Evolutionary conservation across 768 basidiomycete species (phyloP), one percentile per base, ranked within the genome.

Genomic region (Trametopsis cervina): DNA sequence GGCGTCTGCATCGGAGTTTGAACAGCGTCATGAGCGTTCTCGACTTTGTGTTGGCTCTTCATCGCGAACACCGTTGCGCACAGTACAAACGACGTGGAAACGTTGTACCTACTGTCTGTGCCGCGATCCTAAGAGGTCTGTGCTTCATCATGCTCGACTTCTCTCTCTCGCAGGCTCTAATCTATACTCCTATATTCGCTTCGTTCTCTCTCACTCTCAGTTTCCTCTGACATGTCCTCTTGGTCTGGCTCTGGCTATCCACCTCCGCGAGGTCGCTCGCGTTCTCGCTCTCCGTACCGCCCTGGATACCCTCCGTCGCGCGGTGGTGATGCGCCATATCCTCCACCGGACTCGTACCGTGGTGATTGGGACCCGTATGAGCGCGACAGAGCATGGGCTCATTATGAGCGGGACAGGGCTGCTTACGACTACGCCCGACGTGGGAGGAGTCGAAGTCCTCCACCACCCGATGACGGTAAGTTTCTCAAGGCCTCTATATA

Each of bases 111-210:
- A 58, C 59, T 57, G 52, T 60, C 29, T 42, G 71, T 72, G 67
- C 70, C 69, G 72, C 69, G 70, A 66, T 67, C 72, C 57, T 75
- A 81, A 84, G 85, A 90, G 87, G 87, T 90, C 87, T 86, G 87
- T 90, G 77, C 82, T 82, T 58, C 81, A 78, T 81, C 79, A 88
- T 89, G 86, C 85, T 81, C 84, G 82, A 78, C 83, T 79, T 77
- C 79, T 72, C 72, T 74, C 77, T 73, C 70, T 74, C 66, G 60
- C 76, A 77, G 80, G 73, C 80, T 79, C 80, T 83, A 71, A 74
- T 73, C 75, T 74, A 65, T 77, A 72, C 70, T 75, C 66, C 67
- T 65, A 64, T 68, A 60, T 73, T 61, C 51, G 67, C 69, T 71
- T 70, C 74, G 73, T 76, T 71, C 42, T 76, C 71, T 76, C 66